These are phyloP conservation scores for Stellera chamaejasme DNA, from an alignment of 345 rosid genomes.

Conservation along the genomic window DNA sequence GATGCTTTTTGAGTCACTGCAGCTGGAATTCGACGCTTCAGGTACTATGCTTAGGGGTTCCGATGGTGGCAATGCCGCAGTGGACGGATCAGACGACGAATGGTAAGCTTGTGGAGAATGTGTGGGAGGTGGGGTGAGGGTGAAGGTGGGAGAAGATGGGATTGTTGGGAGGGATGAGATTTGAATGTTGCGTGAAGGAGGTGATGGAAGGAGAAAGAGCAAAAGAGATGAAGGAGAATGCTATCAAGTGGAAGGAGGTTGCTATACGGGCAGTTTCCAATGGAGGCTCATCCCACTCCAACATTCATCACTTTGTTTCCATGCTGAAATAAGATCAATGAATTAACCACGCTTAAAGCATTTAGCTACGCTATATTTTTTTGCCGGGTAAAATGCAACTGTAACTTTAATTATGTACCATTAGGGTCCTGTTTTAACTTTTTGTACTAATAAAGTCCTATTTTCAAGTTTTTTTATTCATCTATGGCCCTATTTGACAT, in stretches of 20 bases:
- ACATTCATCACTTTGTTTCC: conserved; percentile 30
- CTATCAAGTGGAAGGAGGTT: conserved; percentile 35
- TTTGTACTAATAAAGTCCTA: no score
- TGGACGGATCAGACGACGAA: conserved; percentile 46
- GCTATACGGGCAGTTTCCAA: conserved; percentile 34
- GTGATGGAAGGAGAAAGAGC: conserved; percentile 48
- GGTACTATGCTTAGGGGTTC: conserved; percentile 40
- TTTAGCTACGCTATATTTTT: no score
- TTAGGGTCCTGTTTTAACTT: no score
- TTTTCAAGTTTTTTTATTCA: no score
- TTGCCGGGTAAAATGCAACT: no score
- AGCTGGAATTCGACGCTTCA: conserved; percentile 65
- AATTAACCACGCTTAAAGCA: no score
- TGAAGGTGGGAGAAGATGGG: conserved; percentile 34
- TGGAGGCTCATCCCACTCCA: conserved; percentile 44
- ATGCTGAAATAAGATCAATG: conserved; percentile 1
- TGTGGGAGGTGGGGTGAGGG: conserved; percentile 54
- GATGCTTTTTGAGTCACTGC: conserved; percentile 57
- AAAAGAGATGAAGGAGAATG: conserved; percentile 30
- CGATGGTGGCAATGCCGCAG: conserved; percentile 54
- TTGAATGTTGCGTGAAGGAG: conserved; percentile 33
- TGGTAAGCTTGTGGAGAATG: conserved; percentile 48
- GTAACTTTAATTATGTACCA: no score
- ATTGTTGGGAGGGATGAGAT: conserved; percentile 43
- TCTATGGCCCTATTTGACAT: no score